Base-by-base conservation (phyloP, 495 filamentous ascomycete species). In the Neurospora sp. region DNA sequence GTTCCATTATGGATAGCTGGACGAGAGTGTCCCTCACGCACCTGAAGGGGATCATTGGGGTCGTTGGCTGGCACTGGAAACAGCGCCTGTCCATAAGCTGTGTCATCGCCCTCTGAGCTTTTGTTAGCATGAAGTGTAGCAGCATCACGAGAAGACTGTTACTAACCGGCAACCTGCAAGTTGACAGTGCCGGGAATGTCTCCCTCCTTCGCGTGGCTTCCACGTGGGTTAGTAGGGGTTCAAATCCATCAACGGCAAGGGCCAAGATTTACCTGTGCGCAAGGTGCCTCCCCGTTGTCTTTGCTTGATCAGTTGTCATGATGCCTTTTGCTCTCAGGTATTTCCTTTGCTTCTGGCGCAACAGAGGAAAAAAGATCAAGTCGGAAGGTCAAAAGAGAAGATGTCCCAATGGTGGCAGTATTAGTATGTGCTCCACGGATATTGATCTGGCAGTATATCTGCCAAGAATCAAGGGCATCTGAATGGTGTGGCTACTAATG, bases 1-100 rank as follows among this genome's bases (percentile, higher is more conserved):
- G 74, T 69, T 22, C 48, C 9, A 39, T n/a, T 31, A 18, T 3
- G 11, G 20, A 40, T 53, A 8, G 31, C 37, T 72, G 35, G 59
- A 70, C 18, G 18, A n/a, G 37, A 31, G 1, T 46, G 68, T 53
- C 20, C 10, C n/a, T 40, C 3, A 72, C 76, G 27, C 69, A 85
- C 85, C 75, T 87, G 86, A 27, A 89, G 82, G n/a, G 89, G 89
- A 77, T 91, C 88, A 73, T 91, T 91, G 0, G 88, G 89, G 74
- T 90, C 88, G 70, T 88, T 87, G 0, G 87, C 85, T 8, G 89
- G 88, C 0, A 90, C 88, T 2, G 88, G 89, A 73, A 86, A 91
- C 31, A 90, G 78, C 3, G 88, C 89, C 74, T 89, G 88, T 70
- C 88, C 89, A 66, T 88, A 89, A 2, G 81, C 87, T 3, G 86